Base-by-base conservation (phyloP, 768 basidiomycete species). In the Wakefieldia striispora region DNA sequence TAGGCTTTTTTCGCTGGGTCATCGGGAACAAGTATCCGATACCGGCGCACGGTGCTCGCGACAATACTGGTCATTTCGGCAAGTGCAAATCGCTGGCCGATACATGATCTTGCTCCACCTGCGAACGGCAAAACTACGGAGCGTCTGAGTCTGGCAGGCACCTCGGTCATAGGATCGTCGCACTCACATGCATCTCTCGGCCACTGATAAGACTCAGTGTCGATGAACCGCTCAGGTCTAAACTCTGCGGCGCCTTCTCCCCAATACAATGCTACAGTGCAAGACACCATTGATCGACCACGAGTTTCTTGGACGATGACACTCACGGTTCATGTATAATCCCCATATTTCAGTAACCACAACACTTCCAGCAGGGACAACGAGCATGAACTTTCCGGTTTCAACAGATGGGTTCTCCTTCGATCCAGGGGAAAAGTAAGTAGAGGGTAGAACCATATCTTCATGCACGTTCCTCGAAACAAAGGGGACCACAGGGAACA, bases 221-320 rank as follows among this genome's bases (percentile, higher is more conserved):
- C 78, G 23, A 81, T 67, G 58, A 80, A 81, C 0, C 75, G 71
- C 39, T 76, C 75, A 0, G 78, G 78, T 40, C 63, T 77, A 66
- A 78, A 81, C 17, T 71, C 69, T 10, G 51, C 60, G 0, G 48
- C 66, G 45, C 80, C 77, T 12, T 68, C 59, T 6, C 79, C 79
- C 79, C 79, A 80, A 40, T 76, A 69, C 16, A 76, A 61, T 3
- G 75, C 79, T 81, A 39, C 8, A n/a, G 11, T 1, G 7, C 3
- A 7, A 8, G 41, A 31, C 9, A 1, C 23, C 9, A 2, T 34
- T 26, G 6, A 13, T 23, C 9, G 10, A 16, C 24, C 14, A 27
- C 19, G 5, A 34, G 10, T 23, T 37, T 35, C 12, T 16, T 19
- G 2, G 13, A 16, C 26, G 35, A 34, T 31, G 23, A 23, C 6